Evolutionary conservation across 2,329 filamentous ascomycete genomes (phyloP), one percentile per base, ranked within the genome.

Genomic region (Aspergillus clavatus): DNA sequence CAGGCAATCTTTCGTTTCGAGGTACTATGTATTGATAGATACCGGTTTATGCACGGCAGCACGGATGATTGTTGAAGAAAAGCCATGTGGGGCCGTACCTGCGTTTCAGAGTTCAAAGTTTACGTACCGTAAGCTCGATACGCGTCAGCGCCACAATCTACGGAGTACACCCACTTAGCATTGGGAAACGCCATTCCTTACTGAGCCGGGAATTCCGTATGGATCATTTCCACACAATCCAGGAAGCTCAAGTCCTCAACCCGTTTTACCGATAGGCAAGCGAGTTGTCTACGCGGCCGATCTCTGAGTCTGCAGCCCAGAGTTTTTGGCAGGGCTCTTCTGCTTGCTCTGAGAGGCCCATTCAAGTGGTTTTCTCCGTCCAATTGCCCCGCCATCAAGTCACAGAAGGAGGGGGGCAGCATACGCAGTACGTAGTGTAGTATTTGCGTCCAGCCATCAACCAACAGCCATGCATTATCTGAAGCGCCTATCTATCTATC

Each of bases 121-220:
- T 35, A 18, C 18, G 18, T 35, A 35, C 16, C 14, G 31, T 8
- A 26, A 2, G 36, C 21, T 38, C 22, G 12, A 46, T 52, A 57
- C 57, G 55, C 54, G 57, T 59, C 38, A 26, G 48, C 45, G 44
- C 45, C 7, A 8, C 42, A 14, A 38, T 21, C 39, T 43, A 26
- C n/a, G n/a, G n/a, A n/a, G n/a, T n/a, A n/a, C 49, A 43, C 42
- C 57, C 57, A 59, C 57, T 57, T 40, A 57, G 29, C 12, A n/a
- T 14, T 29, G 33, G 27, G 33, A 43, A 18, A 27, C 22, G 55
- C 49, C 48, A 31, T 45, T 27, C 40, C 47, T 48, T 47, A 38
- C 51, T 50, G 45, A 52, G 38, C 33, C 10, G 19, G 26, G 12
- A 28, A 28, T 28, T 28, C 26, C 10, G 26, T 28, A 21, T 6